phyloP scores from a whole-genome alignment of 1,284 basidiomycete genomes.

The Ceratobasidium sp. region DNA sequence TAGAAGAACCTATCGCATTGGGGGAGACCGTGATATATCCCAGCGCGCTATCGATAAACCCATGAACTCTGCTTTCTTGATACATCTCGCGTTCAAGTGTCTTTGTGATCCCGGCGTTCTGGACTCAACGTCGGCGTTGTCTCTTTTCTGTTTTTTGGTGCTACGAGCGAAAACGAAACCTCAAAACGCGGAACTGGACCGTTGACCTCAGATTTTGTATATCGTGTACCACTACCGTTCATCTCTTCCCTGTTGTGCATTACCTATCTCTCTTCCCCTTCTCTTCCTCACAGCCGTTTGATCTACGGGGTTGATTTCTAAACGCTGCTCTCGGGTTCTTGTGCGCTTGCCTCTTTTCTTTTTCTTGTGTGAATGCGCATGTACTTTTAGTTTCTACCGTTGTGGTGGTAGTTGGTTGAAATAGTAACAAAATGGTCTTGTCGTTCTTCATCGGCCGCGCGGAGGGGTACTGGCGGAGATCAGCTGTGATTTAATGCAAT shows the following conservation, averaged over 20 bases:
- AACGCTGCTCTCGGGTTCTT: background rate
- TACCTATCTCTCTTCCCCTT: background rate
- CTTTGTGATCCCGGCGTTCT: too few species aligned
- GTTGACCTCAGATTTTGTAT: background rate
- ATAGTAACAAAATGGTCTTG: background rate
- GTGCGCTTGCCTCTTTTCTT: background rate
- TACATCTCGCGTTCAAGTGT: too few species aligned
- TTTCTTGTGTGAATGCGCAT: constrained; percentile 12
- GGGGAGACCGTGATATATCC: too few species aligned
- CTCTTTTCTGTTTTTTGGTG: background rate
- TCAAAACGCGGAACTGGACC: too few species aligned
- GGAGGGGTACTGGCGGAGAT: too few species aligned
- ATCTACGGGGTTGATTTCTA: background rate
- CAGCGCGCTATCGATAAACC: too few species aligned
- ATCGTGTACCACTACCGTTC: constrained; percentile 13
- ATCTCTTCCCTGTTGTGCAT: constrained; percentile 7
- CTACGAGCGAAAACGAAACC: background rate
- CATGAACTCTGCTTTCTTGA: too few species aligned
- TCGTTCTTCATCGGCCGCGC: too few species aligned
- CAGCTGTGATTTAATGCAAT: too few species aligned
- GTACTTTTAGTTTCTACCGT: constrained; percentile 28
- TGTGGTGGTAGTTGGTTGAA: background rate
- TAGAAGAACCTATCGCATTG: background rate
- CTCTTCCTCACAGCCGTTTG: background rate
- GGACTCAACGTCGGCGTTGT: too few species aligned